Evolutionary conservation across 306 rosid species (phyloP).

Genomic region (Cajanus cajan): DNA sequence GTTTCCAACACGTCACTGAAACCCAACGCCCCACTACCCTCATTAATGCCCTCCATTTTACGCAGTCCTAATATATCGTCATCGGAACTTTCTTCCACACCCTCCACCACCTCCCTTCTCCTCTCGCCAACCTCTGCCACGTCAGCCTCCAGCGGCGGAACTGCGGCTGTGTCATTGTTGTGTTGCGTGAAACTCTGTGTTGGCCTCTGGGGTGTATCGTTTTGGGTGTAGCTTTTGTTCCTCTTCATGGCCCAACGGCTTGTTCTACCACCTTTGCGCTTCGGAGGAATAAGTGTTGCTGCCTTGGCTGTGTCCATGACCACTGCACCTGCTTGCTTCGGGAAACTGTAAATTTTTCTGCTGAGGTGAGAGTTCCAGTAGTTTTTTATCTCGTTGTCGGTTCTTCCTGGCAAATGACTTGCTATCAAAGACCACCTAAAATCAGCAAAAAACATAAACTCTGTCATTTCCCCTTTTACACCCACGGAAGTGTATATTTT

Average conservation of each 20-base stretch:
- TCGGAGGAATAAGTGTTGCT: neutral
- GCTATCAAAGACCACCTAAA: constrained; percentile 93
- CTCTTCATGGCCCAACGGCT: constrained; percentile 72
- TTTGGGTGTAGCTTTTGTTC: constrained; percentile 28
- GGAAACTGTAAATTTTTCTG: constrained; percentile 59
- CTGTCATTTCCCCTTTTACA: neutral
- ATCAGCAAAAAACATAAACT: neutral
- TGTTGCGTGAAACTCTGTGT: neutral
- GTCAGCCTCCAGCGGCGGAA: constrained; percentile 3
- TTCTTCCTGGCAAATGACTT: constrained; percentile 86
- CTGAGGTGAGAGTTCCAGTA: constrained; percentile 92
- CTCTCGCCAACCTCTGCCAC: neutral
- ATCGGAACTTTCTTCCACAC: neutral
- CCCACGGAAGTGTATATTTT: too few species aligned
- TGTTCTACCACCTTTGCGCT: constrained; percentile 52
- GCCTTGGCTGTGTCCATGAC: constrained; percentile 25
- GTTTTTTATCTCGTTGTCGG: constrained; percentile 92
- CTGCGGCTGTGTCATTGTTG: neutral
- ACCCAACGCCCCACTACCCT: constrained; percentile 35
- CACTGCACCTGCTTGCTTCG: neutral
- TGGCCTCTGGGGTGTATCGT: neutral
- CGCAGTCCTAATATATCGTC: neutral
- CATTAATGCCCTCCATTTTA: constrained; percentile 19
- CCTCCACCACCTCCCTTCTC: neutral
- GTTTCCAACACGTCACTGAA: constrained; percentile 28